phyloP scores from a whole-genome alignment of 2,329 filamentous ascomycete genomes.

The Pezicula radicicola region DNA sequence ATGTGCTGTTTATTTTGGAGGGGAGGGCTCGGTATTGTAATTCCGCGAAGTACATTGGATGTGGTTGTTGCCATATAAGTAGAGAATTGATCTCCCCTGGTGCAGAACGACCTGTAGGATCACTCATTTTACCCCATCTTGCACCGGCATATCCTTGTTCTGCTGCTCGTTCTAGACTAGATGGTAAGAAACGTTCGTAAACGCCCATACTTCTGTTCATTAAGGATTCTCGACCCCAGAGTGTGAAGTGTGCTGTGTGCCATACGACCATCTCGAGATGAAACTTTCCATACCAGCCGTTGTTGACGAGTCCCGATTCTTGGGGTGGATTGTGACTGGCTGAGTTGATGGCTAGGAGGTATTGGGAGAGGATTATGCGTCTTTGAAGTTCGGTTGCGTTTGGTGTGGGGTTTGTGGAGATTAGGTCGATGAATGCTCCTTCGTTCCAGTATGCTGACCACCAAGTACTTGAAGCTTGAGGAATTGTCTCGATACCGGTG shows the following conservation, averaged over 20 bases:
- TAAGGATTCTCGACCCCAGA: slow-evolving; percentile 34
- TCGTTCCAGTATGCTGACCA: slow-evolving; percentile 29
- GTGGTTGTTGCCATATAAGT: slow-evolving; percentile 61
- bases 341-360: slow-evolving; percentile 39
- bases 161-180: slow-evolving; percentile 27
- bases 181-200: slow-evolving; percentile 31
- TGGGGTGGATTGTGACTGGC: slow-evolving; percentile 36
- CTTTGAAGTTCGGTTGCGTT: slow-evolving; percentile 40
- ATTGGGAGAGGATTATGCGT: slow-evolving; percentile 41
- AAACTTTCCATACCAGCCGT: slow-evolving; percentile 44
- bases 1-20: slow-evolving; percentile 30
- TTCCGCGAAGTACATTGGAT: slow-evolving; percentile 58
- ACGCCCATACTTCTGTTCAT: slow-evolving; percentile 34
- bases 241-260: slow-evolving; percentile 38
- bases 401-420: slow-evolving; percentile 26
- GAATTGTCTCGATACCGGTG: background rate
- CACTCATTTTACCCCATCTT: slow-evolving; percentile 54
- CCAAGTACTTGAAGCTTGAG: slow-evolving; percentile 9
- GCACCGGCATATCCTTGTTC: slow-evolving; percentile 33
- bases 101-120: slow-evolving; percentile 50
- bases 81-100: slow-evolving; percentile 60
- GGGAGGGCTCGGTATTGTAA: slow-evolving; percentile 47
- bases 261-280: slow-evolving; percentile 43
- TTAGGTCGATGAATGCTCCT: slow-evolving; percentile 41
- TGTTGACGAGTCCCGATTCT: slow-evolving; percentile 43